A percentile compares a stretch with the other conserved stretches of the same genome.
Conservation (phyloP, 345 rosid genomes). For the Acer campestre region DNA sequence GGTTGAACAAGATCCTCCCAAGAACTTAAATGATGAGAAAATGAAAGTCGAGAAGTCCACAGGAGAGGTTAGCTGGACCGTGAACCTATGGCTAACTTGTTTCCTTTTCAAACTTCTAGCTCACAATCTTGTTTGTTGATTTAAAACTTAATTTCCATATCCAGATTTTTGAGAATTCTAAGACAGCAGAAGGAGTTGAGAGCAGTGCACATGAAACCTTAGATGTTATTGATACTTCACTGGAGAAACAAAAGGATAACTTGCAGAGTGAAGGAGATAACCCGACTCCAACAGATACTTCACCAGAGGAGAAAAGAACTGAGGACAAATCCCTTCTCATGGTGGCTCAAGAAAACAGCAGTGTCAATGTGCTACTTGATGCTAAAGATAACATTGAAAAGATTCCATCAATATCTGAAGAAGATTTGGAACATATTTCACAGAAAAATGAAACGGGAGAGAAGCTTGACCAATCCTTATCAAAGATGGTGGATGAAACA, state of each 20-base stretch:
- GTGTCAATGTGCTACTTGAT: neutral
- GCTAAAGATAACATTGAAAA: neutral
- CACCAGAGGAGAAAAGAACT: slow-evolving; percentile 1
- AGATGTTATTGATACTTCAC: neutral
- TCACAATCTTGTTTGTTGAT: slow-evolving; percentile 2
- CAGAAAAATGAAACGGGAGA: slow-evolving; percentile 11
- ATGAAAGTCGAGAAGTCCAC: neutral
- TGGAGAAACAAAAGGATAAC: slow-evolving; percentile 9
- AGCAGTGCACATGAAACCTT: slow-evolving; percentile 6
- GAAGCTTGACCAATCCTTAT: slow-evolving; percentile 6
- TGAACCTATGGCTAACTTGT: neutral
- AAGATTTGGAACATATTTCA: neutral
- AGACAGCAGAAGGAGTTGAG: slow-evolving; percentile 6
- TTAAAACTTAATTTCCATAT: too few species aligned
- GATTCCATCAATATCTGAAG: slow-evolving; percentile 9
- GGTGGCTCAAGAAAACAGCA: slow-evolving; percentile 11
- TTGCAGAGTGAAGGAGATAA: neutral
- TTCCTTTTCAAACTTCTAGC: neutral
- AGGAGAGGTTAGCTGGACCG: slow-evolving; percentile 21
- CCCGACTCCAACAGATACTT: slow-evolving; percentile 15
- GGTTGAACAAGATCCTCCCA: neutral
- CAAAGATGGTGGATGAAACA: slow-evolving; percentile 5
- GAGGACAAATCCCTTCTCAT: neutral
- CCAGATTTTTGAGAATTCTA: slow-evolving; percentile 19
- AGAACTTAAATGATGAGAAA: slow-evolving; percentile 15